These are phyloP conservation scores for Collybiopsis confluens DNA, from an alignment of 768 basidiomycete species.

Conservation along the genomic window DNA sequence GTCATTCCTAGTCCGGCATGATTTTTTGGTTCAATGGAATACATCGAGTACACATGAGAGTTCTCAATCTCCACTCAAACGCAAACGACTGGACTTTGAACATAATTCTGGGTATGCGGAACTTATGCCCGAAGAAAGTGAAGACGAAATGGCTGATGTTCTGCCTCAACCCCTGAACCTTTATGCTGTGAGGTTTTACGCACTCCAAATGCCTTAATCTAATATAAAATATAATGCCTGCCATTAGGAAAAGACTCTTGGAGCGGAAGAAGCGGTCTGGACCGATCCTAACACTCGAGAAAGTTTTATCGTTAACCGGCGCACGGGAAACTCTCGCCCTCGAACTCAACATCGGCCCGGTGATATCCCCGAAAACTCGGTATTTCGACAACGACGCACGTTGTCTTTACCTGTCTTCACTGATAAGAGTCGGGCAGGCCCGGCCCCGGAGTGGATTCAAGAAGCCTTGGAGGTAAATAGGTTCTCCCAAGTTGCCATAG, in stretches of 20 bases:
- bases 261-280: constrained; percentile 47
- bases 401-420: constrained; percentile 2
- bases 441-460: constrained; percentile 60
- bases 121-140: constrained; percentile 7
- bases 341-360: constrained; percentile 27
- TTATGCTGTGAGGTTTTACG: constrained; percentile 1
- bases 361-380: constrained; percentile 41
- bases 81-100: constrained; percentile 35
- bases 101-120: constrained; percentile 35
- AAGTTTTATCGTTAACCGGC: constrained; percentile 55
- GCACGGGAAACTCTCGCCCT: constrained; percentile 64
- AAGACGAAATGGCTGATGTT: not conserved
- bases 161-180: not conserved
- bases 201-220: not conserved
- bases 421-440: not conserved
- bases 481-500: not conserved
- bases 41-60: constrained; percentile 9
- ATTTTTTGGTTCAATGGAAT: constrained; percentile 34
- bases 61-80: constrained; percentile 45
- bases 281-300: constrained; percentile 60
- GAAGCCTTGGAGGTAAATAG: constrained; percentile 49
- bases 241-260: not conserved
- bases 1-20: constrained; percentile 60
- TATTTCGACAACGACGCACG: constrained; percentile 10
- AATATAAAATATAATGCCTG: too few relatives aligned